Evolutionary conservation across 1,284 basidiomycete genomes (phyloP), one percentile per base, ranked within the genome.

Genomic region (Naganishia liquefaciens): DNA sequence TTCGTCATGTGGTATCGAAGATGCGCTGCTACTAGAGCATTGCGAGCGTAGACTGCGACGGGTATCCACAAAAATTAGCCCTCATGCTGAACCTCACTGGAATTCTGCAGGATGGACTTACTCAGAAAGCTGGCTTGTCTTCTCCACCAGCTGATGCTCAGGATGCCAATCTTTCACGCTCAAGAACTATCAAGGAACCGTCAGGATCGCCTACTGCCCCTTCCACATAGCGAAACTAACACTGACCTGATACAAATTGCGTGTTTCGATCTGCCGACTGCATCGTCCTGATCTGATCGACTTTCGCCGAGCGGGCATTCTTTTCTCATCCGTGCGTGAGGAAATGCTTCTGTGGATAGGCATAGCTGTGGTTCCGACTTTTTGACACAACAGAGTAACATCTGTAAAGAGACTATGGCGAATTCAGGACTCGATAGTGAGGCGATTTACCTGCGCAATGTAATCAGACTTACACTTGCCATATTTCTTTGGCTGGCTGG

Each of bases 351-450:
- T 23, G 84, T 85, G 69, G 86, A 96, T 79, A 0, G 93, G 93
- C 54, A 97, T 76, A 5, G 87, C 88, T 0, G 95, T 99, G 10
- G 88, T 89, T 11, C 95, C 95, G 1, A 87, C 89, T 60, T 91
- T 84, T 74, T 94, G 91, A 76, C 94, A 98, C 57, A 92, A 84
- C 50, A 99, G 80, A 13, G 93, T 88, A 51, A 99, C 94, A 75
- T 99, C 95, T 63, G 93, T 93, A 81, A 99, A 98, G 15, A 87
- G 85, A 0, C 76, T 44, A 33, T 27, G 23, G 17, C 17, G 27
- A 27, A 11, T 37, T 21, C 33, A 47, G 33, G 30, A 28, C 9
- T 37, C 4, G 13, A 5, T 37, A 13, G 10, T 7, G 33, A 37
- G 33, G 27, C n/a, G 23, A 23, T 30, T 51, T 49, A 30, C 15